Evolutionary conservation across 495 filamentous ascomycete species (phyloP).

Genomic region (Penicilliopsis zonata): DNA sequence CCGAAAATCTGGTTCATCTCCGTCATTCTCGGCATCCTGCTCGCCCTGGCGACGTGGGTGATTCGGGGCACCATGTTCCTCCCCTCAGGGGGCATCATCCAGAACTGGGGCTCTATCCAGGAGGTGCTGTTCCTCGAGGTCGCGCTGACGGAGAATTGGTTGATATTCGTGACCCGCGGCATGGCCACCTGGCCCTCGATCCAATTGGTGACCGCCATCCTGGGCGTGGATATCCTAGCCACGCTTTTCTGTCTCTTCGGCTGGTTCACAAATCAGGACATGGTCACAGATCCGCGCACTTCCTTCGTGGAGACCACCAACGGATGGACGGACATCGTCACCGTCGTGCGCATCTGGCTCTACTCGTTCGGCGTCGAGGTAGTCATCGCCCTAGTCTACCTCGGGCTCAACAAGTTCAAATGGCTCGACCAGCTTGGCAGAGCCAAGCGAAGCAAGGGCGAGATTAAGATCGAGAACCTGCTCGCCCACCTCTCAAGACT

Average conservation of each 20-base stretch:
- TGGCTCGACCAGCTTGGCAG: slow-evolving; percentile 64
- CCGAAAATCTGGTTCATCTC: slow-evolving; percentile 70
- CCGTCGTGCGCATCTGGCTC: slow-evolving; percentile 65
- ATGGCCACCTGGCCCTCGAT: slow-evolving; percentile 54
- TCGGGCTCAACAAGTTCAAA: slow-evolving; percentile 50
- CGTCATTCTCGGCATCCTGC: slow-evolving; percentile 47
- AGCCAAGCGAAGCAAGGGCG: slow-evolving; percentile 51
- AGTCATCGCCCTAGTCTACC: slow-evolving; percentile 66
- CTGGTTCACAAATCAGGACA: slow-evolving; percentile 45
- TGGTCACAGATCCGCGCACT: slow-evolving; percentile 27
- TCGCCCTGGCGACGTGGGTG: slow-evolving; percentile 58
- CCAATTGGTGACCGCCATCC: slow-evolving; percentile 53
- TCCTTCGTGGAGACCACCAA: slow-evolving; percentile 38
- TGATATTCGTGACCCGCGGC: slow-evolving; percentile 64
- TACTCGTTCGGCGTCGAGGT: slow-evolving; percentile 65
- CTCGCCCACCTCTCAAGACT: slow-evolving; percentile 58
- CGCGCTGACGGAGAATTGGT: slow-evolving; percentile 64
- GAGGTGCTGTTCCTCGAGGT: slow-evolving; percentile 62
- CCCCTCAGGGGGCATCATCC: slow-evolving; percentile 53
- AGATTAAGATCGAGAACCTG: slow-evolving; percentile 65
- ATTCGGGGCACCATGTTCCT: slow-evolving; percentile 54
- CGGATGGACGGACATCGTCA: slow-evolving; percentile 63
- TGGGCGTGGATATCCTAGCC: slow-evolving; percentile 52
- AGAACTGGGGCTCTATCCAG: slow-evolving; percentile 58
- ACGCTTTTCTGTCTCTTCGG: slow-evolving; percentile 64